Evolutionary conservation across 176 grass and related monocot species (phyloP), one percentile per base, ranked within the genome.

Genomic region (Thalia dealbata): DNA sequence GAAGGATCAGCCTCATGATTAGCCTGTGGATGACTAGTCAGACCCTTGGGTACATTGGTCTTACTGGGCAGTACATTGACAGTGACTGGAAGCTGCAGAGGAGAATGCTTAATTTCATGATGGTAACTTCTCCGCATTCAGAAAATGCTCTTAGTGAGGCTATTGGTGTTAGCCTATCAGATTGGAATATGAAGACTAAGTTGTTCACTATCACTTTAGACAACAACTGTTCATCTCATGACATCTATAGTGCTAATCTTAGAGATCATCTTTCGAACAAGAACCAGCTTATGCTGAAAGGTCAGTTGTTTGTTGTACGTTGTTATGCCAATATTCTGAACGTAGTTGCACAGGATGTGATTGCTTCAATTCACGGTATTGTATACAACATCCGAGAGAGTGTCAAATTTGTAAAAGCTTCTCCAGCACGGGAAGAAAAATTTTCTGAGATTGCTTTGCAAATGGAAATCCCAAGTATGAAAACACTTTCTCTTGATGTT

Each of bases 101-200:
- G 52, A 52, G 50, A n/a, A 72, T 52, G 50, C 50, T 72, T 28
- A 72, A 72, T 24, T 72, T 54, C 50, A 54, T 72, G 70, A 72
- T 72, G 70, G 70, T 72, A 72, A 12, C 50, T 52, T 72, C 70
- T 72, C 70, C 70, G 19, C 50, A 72, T 72, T 72, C 70, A 54
- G 70, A 72, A 54, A 72, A 54, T 55, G 70, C 70, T 72, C 70
- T 72, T 72, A 72, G 70, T 55, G 70, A 72, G 54, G 70, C 26
- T 29, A 72, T 72, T 19, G 26, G 48, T 55, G 46, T 54, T 72
- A 54, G 48, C 22, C 70, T 72, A 30, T 54, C 70, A 32, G 70
- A 72, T 52, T 72, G 70, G 70, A 72, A 32, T n/a, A 55, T 72
- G 48, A 72, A 72, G 24, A 52, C 14, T 19, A 72, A 54, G 70